Evolutionary conservation across 306 rosid species (phyloP), one percentile per base, ranked within the genome.

Genomic region (Malus sieversii): DNA sequence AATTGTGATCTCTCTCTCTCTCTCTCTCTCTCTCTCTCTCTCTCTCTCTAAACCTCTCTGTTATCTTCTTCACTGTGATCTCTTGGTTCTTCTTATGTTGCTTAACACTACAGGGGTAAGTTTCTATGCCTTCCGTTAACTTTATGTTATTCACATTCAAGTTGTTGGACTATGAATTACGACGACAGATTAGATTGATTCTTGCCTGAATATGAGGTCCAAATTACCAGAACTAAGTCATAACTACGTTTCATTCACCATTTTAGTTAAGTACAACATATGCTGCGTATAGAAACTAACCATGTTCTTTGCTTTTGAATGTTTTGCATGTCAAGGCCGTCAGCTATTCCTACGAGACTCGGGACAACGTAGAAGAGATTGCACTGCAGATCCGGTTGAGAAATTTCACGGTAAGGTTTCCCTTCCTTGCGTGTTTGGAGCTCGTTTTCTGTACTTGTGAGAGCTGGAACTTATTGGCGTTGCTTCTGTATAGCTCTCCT

Each of bases 381-480:
- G 55, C 77, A 14, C 66, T 59, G 18, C 57, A 27, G 1, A 16
- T 15, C 68, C 57, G 55, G 33, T 14, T 59, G 68, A 58, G 57
- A 23, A 59, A 73, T 38, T 73, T 73, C 11, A 3, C 23, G 19
- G 40, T 73, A 12, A 16, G 10, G 19, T 73, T 57, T 59, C 19
- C 19, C 3, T 59, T 73, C 40, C 45, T 42, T 51, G 8, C 27
- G 6, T 10, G 40, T 25, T 73, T 59, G 77, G 40, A 73, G 68
- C 42, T 59, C 11, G 27, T 53, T 73, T 73, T 73, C 38, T 15
- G 42, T 20, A 73, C 68, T 8, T 20, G 22, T n/a, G 76, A 38
- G 66, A 72, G 76, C 66, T 72, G 66, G 76, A 72, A 25, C 4
- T 22, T 33, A 7, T n/a, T 72, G 51, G 25, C 66, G 51, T 55